Conservation (phyloP, 108 stramenopile species). For the Pseudonitzschia pungens region DNA sequence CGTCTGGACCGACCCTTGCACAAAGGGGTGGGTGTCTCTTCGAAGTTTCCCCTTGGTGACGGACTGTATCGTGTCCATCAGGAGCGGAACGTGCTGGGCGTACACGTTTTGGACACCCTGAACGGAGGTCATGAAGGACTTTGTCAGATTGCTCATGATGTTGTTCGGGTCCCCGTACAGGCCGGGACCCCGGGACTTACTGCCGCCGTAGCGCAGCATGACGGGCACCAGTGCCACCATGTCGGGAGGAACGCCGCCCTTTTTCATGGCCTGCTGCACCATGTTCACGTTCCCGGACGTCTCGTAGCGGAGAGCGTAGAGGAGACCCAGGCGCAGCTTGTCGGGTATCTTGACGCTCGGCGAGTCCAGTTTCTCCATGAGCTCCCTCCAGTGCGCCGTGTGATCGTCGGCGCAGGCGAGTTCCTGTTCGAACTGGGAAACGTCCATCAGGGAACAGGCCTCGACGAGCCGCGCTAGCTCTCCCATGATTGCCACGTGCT, state of each 20-base stretch:
- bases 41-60: conserved; percentile 87
- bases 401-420: conserved; percentile 95
- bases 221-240: conserved; percentile 91
- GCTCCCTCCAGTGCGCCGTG: conserved; percentile 80
- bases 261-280: conserved; percentile 84
- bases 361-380: conserved; percentile 85
- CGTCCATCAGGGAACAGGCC: conserved; percentile 92
- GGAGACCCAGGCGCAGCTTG: conserved; percentile 94
- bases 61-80: conserved; percentile 88
- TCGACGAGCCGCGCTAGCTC: conserved; percentile 95
- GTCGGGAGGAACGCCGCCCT: conserved; percentile 88
- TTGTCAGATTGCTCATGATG: conserved; percentile 87
- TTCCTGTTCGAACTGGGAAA: conserved; percentile 98
- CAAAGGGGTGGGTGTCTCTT: conserved; percentile 75
- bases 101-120: conserved; percentile 98
- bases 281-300: conserved; percentile 70
- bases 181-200: conserved; percentile 80
- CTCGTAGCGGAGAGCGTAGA: conserved; percentile 98
- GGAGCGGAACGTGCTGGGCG: conserved; percentile 94
- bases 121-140: conserved; percentile 91
- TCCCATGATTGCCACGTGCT: conserved; percentile 98
- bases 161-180: conserved; percentile 82
- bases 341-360: conserved; percentile 86
- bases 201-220: conserved; percentile 90
- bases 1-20: conserved; percentile 43